A percentile compares a stretch with the other conserved stretches of the same genome.
These are phyloP conservation scores for Magnolia sinica DNA, from an alignment of 164 flowering plant genomes.

Conservation along the genomic window DNA sequence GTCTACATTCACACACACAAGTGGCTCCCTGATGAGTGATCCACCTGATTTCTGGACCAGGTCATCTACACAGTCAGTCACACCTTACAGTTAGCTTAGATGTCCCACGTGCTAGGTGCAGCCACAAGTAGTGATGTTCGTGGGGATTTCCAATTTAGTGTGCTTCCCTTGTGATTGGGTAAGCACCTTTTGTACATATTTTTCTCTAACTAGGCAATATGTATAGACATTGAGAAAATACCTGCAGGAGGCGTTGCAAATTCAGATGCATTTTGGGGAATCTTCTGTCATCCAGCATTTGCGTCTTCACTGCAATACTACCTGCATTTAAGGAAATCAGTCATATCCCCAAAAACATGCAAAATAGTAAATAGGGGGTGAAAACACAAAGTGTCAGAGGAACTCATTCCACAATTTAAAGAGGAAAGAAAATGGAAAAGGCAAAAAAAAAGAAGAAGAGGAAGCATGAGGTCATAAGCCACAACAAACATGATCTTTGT, in stretches of 20 bases:
- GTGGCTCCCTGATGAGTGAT: no score
- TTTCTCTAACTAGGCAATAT: neutral
- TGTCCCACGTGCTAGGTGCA: no score
- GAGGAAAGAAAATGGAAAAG: neutral
- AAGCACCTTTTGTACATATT: neutral
- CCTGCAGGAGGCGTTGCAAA: constrained; percentile 94
- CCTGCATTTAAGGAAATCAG: constrained; percentile 36
- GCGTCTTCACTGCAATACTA: constrained; percentile 84
- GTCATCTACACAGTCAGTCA: neutral
- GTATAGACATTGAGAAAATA: constrained; percentile 16
- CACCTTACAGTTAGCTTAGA: no score
- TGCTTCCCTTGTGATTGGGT: neutral
- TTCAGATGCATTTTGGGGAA: constrained; percentile 97
- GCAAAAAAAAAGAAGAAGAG: neutral
- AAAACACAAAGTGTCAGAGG: no score
- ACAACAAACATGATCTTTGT: neutral
- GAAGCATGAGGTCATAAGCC: neutral
- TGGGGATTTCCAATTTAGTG: neutral
- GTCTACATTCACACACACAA: no score
- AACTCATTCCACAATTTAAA: no score
- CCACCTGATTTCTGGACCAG: constrained; percentile 1
- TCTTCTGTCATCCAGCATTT: constrained; percentile 88
- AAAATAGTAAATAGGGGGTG: neutral
- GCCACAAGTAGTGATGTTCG: neutral
- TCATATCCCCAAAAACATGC: neutral